Evolutionary conservation across 352 stramenopile species (phyloP), one percentile per base, ranked within the genome.

Genomic region (Elongisporangium undulatum): DNA sequence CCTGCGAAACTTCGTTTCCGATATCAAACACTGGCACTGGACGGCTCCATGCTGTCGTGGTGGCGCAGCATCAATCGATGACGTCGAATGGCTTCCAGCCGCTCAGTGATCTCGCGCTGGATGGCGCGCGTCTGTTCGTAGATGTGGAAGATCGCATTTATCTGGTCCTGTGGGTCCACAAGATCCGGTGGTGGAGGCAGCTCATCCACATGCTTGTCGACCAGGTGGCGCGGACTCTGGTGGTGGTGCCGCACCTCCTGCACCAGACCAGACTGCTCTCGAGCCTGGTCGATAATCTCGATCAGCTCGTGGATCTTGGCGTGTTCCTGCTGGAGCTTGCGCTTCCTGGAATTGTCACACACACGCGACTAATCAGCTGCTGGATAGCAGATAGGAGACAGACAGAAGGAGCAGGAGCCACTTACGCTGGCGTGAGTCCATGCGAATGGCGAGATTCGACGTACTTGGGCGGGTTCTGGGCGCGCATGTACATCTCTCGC

Each of bases 11-110:
- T 38, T 12, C 34, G 34, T 45, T 20, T 55, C 34, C 7, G 22
- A n/a, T 20, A 15, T 84, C 64, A 91, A 6, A 89, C 81, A 39
- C 81, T 91, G 17, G 73, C 81, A 63, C 81, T 91, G 3, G 79
- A 77, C 41, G 79, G 79, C 41, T 89, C 79, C 65, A 68, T 79
- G 50, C 24, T 56, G 54, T 84, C 77, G 54, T 84, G 70, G 16
- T 78, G 64, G 19, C 56, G 65, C 10, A 76, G 64, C 8, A 74
- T 66, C 7, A 65, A 24, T 13, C 66, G 65, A 21, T 68, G 64
- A 1, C 69, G 52, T 26, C 65, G 74, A 26, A 88, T 83, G 7
- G 56, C 61, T 49, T 64, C 57, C 24, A 89, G 54, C 9, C 77
- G 80, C 49, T 68, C 65, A 1, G 64, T 58, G 69, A 89, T 87